Conservation (phyloP, 2,329 filamentous ascomycete species). For the Penicillium sp. region DNA sequence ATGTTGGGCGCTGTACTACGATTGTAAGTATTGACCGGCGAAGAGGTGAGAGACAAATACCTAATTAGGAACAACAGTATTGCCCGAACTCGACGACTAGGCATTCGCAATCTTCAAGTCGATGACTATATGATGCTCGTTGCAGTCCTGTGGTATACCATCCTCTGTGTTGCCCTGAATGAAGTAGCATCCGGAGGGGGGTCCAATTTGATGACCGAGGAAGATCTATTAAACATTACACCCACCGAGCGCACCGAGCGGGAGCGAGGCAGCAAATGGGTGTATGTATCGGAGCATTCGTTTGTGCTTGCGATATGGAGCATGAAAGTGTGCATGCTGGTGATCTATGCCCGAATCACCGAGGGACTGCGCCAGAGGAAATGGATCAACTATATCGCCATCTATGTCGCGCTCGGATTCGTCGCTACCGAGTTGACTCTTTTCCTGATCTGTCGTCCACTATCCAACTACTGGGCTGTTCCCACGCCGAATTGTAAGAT, state of each 20-base stretch:
- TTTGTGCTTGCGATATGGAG: conserved; percentile 54
- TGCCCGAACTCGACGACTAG: conserved; percentile 40
- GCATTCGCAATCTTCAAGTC: conserved; percentile 47
- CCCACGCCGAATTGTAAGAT: conserved; percentile 35
- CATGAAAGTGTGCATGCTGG: conserved; percentile 50
- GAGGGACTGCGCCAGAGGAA: conserved; percentile 33
- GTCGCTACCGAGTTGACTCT: conserved; percentile 47
- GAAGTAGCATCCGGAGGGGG: conserved; percentile 50
- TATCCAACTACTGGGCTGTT: conserved; percentile 49
- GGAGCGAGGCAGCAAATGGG: conserved; percentile 54
- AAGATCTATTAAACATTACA: conserved; percentile 43
- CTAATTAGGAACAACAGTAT: conserved; percentile 21
- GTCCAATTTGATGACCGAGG: conserved; percentile 54
- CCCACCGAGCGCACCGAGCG: conserved; percentile 41
- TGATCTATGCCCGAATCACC: conserved; percentile 50
- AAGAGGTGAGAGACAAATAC: background rate
- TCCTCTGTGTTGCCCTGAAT: conserved; percentile 52
- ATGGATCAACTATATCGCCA: conserved; percentile 34
- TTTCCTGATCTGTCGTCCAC: conserved; percentile 48
- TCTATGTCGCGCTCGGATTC: conserved; percentile 45
- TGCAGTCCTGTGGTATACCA: conserved; percentile 51
- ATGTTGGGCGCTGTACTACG: conserved; percentile 34
- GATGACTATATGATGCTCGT: conserved; percentile 55
- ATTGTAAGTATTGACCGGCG: conserved; percentile 34
- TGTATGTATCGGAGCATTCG: conserved; percentile 56